Evolutionary conservation across 1,139 yeast genomes (phyloP), one percentile per base, ranked within the genome.

Genomic region (Yamadazyma blattariae): DNA sequence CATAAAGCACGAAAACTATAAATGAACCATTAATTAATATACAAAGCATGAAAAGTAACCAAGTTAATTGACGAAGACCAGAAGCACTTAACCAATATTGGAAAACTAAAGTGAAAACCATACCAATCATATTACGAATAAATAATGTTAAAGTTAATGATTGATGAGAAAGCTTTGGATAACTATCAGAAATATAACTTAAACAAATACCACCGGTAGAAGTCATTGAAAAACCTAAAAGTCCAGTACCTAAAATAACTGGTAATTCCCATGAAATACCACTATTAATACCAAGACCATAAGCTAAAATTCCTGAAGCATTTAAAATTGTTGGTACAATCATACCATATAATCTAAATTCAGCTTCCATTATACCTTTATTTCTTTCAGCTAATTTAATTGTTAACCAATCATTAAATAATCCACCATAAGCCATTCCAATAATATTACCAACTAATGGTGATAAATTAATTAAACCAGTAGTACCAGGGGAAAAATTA

Each of bases 221-320:
- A 31, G 74, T 67, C 71, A 75, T 73, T 29, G 82, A 73, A 47
- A 78, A 75, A 0, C 82, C 85, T 46, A 79, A 65, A 31, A 72
- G 53, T 28, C 54, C 76, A 50, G 74, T 64, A 3, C 82, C 82
- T 36, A 78, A 41, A 4, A 77, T 66, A 7, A 74, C 74, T 1
- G 74, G 59, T 15, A 77, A 61, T 26, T 77, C 64, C 84, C 84
- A 79, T 36, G 63, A 63, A 4, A 52, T 53, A 7, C 55, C 59
- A 33, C 56, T 45, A 13, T 49, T 46, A 6, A 62, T 44, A 13
- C 62, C 64, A 28, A 65, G 46, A 1, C 71, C 71, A 39, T 65
- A 65, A 7, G 62, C 61, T 16, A 65, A 44, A 13, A 67, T 39
- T 2, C 73, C 74, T 16, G 56, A 62, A 2, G 71, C 71, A 48